Base-by-base conservation (phyloP, 208 protist species). In the Crithidia thermophila region DNA sequence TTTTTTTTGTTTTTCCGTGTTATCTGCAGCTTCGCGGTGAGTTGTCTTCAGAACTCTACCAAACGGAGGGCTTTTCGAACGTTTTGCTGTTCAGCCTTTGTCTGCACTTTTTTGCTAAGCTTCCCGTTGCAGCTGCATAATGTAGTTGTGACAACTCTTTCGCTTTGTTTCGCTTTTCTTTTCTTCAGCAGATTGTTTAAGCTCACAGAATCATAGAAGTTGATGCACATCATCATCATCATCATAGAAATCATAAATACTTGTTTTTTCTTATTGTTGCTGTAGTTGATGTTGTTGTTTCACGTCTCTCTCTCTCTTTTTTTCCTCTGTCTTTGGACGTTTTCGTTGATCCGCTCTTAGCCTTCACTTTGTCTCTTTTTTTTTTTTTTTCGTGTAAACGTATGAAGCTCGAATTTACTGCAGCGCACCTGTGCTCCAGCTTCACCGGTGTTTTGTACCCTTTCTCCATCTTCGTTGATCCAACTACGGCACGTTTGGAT, bases 341-440 rank as follows among this genome's bases (percentile, higher is more conserved):
- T n/a, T n/a, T n/a, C n/a, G n/a, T n/a, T n/a, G n/a, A n/a, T 45
- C 16, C 47, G 25, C 3, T 63, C 10, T 25, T 51, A 13, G 25
- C 31, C 33, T 51, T 36, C 47, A 28, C 13, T 45, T 46, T 60
- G 13, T 46, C 53, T 28, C 33, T 55, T 31, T 62, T 37, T 43
- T 28, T 55, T 42, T 61, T 64, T 63, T 43, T 27, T 68, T 60
- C 27, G 6, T 43, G 25, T 30, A 8, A n/a, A n/a, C n/a, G n/a
- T n/a, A n/a, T n/a, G n/a, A n/a, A n/a, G n/a, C n/a, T n/a, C n/a
- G n/a, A n/a, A n/a, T n/a, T n/a, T n/a, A n/a, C n/a, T n/a, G n/a
- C n/a, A n/a, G n/a, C n/a, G n/a, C n/a, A n/a, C n/a, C n/a, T n/a
- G n/a, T n/a, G n/a, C n/a, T n/a, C n/a, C n/a, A n/a, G n/a, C n/a